Evolutionary conservation across 345 rosid genomes (phyloP), one percentile per base, ranked within the genome.

Genomic region (Boechera retrofracta): DNA sequence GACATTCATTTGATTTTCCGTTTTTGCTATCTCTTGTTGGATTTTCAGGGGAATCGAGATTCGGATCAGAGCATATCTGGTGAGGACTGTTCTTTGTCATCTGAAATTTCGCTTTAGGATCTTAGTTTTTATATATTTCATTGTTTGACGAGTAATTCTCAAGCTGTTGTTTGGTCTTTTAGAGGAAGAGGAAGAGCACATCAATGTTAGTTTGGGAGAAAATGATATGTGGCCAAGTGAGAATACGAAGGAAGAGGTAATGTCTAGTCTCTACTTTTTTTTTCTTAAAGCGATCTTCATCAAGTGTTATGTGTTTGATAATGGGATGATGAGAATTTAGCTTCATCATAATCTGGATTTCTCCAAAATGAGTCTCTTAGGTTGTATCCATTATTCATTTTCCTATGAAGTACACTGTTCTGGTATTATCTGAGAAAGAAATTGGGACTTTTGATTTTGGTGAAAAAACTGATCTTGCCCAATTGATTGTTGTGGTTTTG

Each of bases 51-150:
- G 54, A 85, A 83, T 78, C 35, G 38, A 21, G 91, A 83, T 80
- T 87, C 91, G 35, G 94, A 86, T 75, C 89, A 80, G 77, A 92
- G 92, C 83, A 77, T 92, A 69, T 90, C 96, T 6, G 97, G 96
- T 77, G 58, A 77, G 75, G 5, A 60, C 6, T 88, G 85, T 78
- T n/a, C 36, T 53, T 32, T 57, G 70, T 39, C 41, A 62, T 52
- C 18, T 16, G 45, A 57, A 48, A 21, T 56, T 58, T 48, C 10
- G 52, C 5, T 13, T n/a, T 11, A 0, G 16, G 6, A 5, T 60
- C 4, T 53, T 64, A 4, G 10, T 60, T 36, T 44, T 41, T 49
- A 36, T 39, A 24, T 15, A 4, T 51, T 60, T 35, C n/a, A 5
- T 45, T 31, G n/a, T 66, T 69, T 48, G 47, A 10, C n/a, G 10